phyloP scores from a whole-genome alignment of 345 rosid species.

The rapeseed (Brassica napus) region DNA sequence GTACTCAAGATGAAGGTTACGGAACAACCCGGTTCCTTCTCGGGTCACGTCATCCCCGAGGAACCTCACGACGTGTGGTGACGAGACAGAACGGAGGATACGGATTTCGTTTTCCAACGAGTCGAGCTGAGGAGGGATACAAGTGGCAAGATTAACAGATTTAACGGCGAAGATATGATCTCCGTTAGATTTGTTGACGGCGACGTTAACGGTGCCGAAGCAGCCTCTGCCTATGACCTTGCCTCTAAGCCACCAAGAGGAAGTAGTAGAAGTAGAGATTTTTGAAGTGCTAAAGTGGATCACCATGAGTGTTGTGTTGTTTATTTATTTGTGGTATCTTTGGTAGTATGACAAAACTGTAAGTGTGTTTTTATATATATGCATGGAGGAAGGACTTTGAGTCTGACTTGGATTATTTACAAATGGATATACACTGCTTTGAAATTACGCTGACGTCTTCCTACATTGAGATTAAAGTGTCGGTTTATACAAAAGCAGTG shows the following conservation, averaged over 20 bases:
- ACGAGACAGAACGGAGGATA: slow-evolving; percentile 50
- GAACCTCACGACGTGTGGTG: slow-evolving; percentile 20
- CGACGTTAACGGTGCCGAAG: slow-evolving; percentile 58
- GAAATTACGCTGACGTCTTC: background rate
- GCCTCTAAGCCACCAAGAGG: slow-evolving; percentile 43
- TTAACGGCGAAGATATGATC: slow-evolving; percentile 53
- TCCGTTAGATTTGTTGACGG: slow-evolving; percentile 33
- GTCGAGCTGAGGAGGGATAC: slow-evolving; percentile 39
- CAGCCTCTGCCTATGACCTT: slow-evolving; percentile 57
- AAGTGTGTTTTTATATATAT: background rate
- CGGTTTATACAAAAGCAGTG: background rate
- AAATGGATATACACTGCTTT: slow-evolving; percentile 11
- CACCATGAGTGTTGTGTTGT: background rate
- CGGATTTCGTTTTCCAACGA: slow-evolving; percentile 59
- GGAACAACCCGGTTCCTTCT: slow-evolving; percentile 14
- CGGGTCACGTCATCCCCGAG: slow-evolving; percentile 24
- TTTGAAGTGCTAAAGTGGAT: background rate
- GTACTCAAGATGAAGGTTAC: slow-evolving; percentile 20
- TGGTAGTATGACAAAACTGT: background rate
- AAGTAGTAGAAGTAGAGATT: background rate
- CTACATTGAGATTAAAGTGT: background rate
- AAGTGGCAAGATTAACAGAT: slow-evolving; percentile 43
- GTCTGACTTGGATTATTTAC: slow-evolving; percentile 2
- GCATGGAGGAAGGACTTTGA: background rate
- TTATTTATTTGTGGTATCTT: background rate